phyloP scores from a whole-genome alignment of 2,329 filamentous ascomycete species.

The Nigrospora oryzae region DNA sequence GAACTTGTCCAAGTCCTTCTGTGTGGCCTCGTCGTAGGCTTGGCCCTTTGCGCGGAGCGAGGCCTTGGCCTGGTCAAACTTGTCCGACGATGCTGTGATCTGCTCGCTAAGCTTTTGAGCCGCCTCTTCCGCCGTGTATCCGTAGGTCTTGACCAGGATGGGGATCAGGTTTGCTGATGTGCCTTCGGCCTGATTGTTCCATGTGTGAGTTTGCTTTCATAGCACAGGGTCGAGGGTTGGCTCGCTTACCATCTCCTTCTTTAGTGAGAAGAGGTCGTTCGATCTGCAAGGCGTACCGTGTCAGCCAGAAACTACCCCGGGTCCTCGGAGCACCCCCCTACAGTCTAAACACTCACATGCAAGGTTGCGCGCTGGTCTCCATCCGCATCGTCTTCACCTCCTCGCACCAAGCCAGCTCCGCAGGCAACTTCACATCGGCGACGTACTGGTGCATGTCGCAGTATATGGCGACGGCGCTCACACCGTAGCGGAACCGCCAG shows the following conservation, averaged over 20 bases:
- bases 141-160: slow-evolving; percentile 7
- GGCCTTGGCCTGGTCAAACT: slow-evolving; percentile 6
- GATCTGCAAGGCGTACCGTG: slow-evolving; percentile 2
- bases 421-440: slow-evolving; percentile 6
- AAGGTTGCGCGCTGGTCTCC: slow-evolving; percentile 9
- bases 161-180: slow-evolving; percentile 9
- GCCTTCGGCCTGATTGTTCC: slow-evolving; percentile 4
- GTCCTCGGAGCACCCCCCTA: background rate
- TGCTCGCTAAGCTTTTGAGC: slow-evolving; percentile 7
- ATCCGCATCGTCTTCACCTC: slow-evolving; percentile 8
- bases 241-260: slow-evolving; percentile 9
- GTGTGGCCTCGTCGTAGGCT: background rate
- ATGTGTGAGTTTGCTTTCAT: background rate
- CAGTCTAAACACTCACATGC: slow-evolving; percentile 5
- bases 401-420: slow-evolving; percentile 7
- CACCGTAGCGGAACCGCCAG: slow-evolving; percentile 11
- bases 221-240: background rate
- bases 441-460: slow-evolving; percentile 10
- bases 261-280: slow-evolving; percentile 10
- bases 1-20: slow-evolving; percentile 4
- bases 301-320: background rate
- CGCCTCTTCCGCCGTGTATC: slow-evolving; percentile 4
- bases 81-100: slow-evolving; percentile 8
- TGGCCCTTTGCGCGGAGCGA: slow-evolving; percentile 6
- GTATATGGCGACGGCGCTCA: slow-evolving; percentile 9